Base-by-base conservation (phyloP, 768 basidiomycete species). In the Boletus reticulatus region DNA sequence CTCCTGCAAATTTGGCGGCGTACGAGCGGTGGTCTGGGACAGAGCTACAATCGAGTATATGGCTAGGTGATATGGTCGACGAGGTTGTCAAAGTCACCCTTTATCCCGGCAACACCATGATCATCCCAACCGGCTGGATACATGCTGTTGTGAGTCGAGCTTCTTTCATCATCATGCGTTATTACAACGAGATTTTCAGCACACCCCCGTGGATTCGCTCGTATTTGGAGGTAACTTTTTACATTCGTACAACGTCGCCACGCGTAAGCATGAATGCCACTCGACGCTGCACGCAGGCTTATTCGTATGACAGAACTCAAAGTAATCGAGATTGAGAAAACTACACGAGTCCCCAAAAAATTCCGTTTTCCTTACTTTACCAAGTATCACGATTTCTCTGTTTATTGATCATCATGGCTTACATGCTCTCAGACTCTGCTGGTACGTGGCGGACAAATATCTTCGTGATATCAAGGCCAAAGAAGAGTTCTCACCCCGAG, bases 181-280 rank as follows among this genome's bases (percentile, higher is more conserved):
- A 6, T 50, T n/a, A 55, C 58, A 44, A 60, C 22, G 16, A 12
- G 22, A 22, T 42, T 41, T 55, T 34, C 62, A 96, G 89, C 87
- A 92, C 72, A 98, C 97, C 0, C 96, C 96, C 0, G 72, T 80
- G 32, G 94, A 99, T 68, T 89, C 95, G 5, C 77, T 99, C 41
- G 97, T 99, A 1, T 96, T 98, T 65, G 96, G 96, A 2, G 96
- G 96, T 38, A 99, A 99, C 72, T 99, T 98, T 69, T 71, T 99
- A 48, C 96, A 99, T 72, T 95, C 94, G 9, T 94, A 89, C 71
- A 87, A 93, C 63, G 83, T 96, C 43, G 78, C 80, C 1, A 93
- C 88, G 4, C 95, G 94, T 95, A 72, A 61, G 90, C 72, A 4
- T 52, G 50, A 31, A 32, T 27, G 17, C 31, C 11, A 37, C 34